Base-by-base conservation (phyloP, 495 filamentous ascomycete species). In the Penicillium pulvis region DNA sequence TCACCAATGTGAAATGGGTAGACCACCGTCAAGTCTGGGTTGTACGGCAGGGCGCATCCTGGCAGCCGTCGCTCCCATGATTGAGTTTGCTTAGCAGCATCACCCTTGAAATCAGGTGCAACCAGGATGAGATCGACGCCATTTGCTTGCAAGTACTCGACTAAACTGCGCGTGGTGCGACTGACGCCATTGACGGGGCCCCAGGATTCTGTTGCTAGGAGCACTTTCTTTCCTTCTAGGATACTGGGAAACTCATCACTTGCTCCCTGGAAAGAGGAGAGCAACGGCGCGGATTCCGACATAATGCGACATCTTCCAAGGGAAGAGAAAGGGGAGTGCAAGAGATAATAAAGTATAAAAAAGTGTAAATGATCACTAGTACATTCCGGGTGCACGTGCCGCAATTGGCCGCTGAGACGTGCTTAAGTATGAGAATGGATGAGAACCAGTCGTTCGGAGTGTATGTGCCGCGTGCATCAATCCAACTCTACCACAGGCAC, bases 181-280 rank as follows among this genome's bases (percentile, higher is more conserved):
- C 81, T 84, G 44, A 88, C 85, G 17, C 85, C 85, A 63, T 88
- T 88, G 57, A 87, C 83, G 0, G 84, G 85, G 26, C 85, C 85
- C 59, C 86, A 82, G 16, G 83, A 85, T 63, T 88, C 85, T 9
- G 84, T 86, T 30, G 84, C 84, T 33, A 87, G 74, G 4, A 88
- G 71, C 56, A 87, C 72, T 60, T 79, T 77, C 65, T 81, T 83
- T 31, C 81, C 80, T 8, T 73, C 58, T 20, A 87, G 70, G 12
- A 69, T 64, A n/a, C 60, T 57, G 1, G 85, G 84, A 53, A 82
- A 83, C 9, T 68, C 51, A 36, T 66, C 60, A 10, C 31, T 42
- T 2, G 30, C 46, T 7, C 10, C 53, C 31, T 58, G 56, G 12
- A 51, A 28, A 23, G 55, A 50, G 36, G 52, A 41, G 12, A 58